Evolutionary conservation across 2,329 filamentous ascomycete genomes (phyloP).

Genomic region (Aspergillus pseudoglaucus): DNA sequence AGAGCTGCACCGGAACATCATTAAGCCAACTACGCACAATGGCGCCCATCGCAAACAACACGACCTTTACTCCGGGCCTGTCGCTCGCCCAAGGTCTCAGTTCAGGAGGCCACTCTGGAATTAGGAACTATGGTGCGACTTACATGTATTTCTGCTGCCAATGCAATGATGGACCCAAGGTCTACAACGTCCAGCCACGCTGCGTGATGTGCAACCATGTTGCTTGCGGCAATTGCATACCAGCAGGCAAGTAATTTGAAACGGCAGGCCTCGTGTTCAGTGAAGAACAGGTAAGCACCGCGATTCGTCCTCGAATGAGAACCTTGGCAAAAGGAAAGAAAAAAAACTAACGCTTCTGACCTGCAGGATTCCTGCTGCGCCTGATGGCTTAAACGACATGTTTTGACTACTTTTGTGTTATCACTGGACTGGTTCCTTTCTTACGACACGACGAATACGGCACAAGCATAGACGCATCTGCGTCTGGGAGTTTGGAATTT

Average conservation of each 20-base stretch:
- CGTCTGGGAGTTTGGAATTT: constrained; percentile 8
- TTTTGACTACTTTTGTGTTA: neutral
- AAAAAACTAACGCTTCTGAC: neutral
- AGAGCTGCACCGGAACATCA: neutral
- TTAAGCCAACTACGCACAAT: neutral
- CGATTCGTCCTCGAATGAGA: neutral
- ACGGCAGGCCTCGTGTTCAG: neutral
- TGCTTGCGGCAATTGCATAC: constrained; percentile 23
- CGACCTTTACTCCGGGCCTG: neutral
- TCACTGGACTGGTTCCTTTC: neutral
- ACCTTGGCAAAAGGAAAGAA: neutral
- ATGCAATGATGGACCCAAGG: constrained; percentile 35
- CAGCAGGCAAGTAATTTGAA: neutral
- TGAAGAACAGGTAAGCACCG: neutral
- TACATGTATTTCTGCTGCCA: constrained; percentile 34
- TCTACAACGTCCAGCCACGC: constrained; percentile 25
- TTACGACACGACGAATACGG: constrained; percentile 3
- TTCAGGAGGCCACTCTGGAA: neutral
- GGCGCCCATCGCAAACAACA: neutral
- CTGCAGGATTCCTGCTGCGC: neutral
- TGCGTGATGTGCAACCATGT: constrained; percentile 30
- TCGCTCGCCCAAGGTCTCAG: neutral
- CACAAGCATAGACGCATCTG: constrained; percentile 4
- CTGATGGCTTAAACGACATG: neutral
- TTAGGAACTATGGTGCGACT: constrained; percentile 8